Evolutionary conservation across 2,329 filamentous ascomycete genomes (phyloP), one percentile per base, ranked within the genome.

Genomic region (Trichophyton mentagrophytes): DNA sequence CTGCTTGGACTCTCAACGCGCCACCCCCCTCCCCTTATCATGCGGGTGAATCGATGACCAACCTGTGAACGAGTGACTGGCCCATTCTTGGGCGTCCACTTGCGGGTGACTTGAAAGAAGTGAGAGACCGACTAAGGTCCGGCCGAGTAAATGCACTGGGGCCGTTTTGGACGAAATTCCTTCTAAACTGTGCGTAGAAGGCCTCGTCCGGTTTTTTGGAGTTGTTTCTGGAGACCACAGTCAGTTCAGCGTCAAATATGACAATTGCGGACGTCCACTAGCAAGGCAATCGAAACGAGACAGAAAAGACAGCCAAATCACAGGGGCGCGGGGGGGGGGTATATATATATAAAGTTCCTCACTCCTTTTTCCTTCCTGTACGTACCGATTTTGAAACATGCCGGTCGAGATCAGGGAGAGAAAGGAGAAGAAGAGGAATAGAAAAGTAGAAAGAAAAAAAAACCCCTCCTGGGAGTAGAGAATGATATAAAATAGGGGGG

Each of bases 161-260:
- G 27, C n/a, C 27, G 64, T 95, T 78, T 68, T 91, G 84, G 55
- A 89, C 87, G 69, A 95, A 96, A 66, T 84, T 85, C 69, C 89
- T 84, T 73, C 88, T 88, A 77, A 96, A 96, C 72, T 84, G 85
- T 74, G 85, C 85, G 72, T 93, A 85, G 70, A 96, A 81, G 69
- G 91, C 89, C 71, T 91, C 88, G 72, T 84, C 85, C 61, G 90
- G 90, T 78, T 95, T 95, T 74, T 90, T 88, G 61, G 88, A 85
- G 73, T 83, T 90, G 69, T 83, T 88, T 76, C 86, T 89, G 66
- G 17, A 59, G 20, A 22, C 11, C 25, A 3, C 2, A 55, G 49
- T 55, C 30, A 55, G 49, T 36, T 55, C 30, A 55, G 49, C 4
- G 33, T 33, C 47, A 47, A 47, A 20, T 47, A n/a, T 6, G 5